Evolutionary conservation across 768 basidiomycete genomes (phyloP), one percentile per base, ranked within the genome.

Genomic region (Lentinula detonsa): DNA sequence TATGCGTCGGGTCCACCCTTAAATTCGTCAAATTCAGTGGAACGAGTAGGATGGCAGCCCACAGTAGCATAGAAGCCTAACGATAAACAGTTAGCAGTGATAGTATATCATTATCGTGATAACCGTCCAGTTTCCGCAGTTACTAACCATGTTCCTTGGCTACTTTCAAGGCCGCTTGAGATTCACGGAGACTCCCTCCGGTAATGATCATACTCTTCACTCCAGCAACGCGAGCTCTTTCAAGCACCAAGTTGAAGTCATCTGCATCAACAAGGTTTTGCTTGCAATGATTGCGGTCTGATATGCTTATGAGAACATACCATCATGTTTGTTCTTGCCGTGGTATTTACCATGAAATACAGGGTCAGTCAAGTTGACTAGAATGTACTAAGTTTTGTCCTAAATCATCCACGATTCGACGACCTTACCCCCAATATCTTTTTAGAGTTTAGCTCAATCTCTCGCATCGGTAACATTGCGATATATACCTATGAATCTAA

Each of bases 21-120:
- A 67, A 79, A 79, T 59, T 75, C 71, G 37, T 87, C 85, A 60
- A 92, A 90, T 68, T 93, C 88, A 6, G 64, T 71, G 1, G 87
- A 83, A 18, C 88, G 85, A 15, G 90, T 91, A 0, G 91, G 91
- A 71, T 93, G 92, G 62, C 88, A 87, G 18, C 91, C 91, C 7
- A 86, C 82, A 0, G 92, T 93, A 16, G 87, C 83, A 68, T 85
- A 90, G 13, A 91, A 69, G 11, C 77, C 90, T 86, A 59, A 33
- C 34, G 16, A 23, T 18, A 16, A 52, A n/a, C 51, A 11, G 8
- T 33, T 5, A 31, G 34, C 34, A 4, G 33, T 34, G 51, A 21
- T 15, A 49, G 28, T 28, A 28, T 28, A 28, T 28, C 1, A 28
- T 3, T 28, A 28, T 28, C 28, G 3, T 28, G 28, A 28, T 28